Percentiles rank a stretch among this genome's conserved stretches.
Evolutionary conservation across 2,329 filamentous ascomycete genomes (phyloP).

Genomic region (Cercospora sp.): DNA sequence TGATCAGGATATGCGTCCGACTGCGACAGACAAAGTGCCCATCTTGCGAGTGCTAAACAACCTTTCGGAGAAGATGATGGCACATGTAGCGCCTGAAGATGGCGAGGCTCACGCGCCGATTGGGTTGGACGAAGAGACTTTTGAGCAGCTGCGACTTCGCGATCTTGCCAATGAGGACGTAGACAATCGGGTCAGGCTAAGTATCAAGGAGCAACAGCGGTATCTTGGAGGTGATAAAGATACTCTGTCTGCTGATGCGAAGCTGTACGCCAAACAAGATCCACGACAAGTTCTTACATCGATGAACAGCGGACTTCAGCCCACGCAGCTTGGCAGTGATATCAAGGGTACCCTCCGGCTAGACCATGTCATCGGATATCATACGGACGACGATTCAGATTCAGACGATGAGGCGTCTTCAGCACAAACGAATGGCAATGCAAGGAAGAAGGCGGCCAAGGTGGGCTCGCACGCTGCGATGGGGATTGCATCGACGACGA

Average conservation of each 20-base stretch:
- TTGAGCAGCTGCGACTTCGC: constrained; percentile 71
- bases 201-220: constrained; percentile 81
- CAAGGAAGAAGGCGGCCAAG: constrained; percentile 45
- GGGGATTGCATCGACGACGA: constrained; percentile 63
- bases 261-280: constrained; percentile 67
- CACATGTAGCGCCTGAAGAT: constrained; percentile 79
- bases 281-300: constrained; percentile 67
- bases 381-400: constrained; percentile 63
- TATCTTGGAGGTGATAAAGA: constrained; percentile 66
- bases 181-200: constrained; percentile 77
- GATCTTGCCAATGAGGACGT: constrained; percentile 76
- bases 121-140: constrained; percentile 71
- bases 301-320: constrained; percentile 65
- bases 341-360: constrained; percentile 47
- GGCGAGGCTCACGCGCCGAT: constrained; percentile 64
- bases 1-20: constrained; percentile 85
- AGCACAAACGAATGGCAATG: constrained; percentile 28
- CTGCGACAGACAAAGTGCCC: constrained; percentile 72
- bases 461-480: constrained; percentile 72
- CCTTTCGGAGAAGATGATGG: constrained; percentile 90
- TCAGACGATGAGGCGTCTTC: constrained; percentile 54
- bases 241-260: constrained; percentile 51
- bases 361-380: constrained; percentile 64
- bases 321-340: constrained; percentile 37
- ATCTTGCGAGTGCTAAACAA: constrained; percentile 88